Evolutionary conservation across 371 early-diverging fungal species (phyloP), one percentile per base, ranked within the genome.

Genomic region (Paraphysoderma sedebokerense): DNA sequence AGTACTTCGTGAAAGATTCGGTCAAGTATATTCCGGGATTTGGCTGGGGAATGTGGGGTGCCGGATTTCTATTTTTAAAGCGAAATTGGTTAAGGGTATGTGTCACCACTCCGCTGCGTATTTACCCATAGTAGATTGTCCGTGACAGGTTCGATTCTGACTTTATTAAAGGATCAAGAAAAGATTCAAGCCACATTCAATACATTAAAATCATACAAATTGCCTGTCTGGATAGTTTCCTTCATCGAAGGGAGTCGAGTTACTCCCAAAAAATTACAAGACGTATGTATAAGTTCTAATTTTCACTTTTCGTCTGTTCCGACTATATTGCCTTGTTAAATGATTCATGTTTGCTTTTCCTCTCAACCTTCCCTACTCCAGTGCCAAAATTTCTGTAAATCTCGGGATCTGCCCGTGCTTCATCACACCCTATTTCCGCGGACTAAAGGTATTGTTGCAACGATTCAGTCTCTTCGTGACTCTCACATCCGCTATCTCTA

Each of bases 1-100:
- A 81, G 74, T 82, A 81, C 58, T 82, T 82, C 68, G 72, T 76
- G 20, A 82, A 82, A 52, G 77, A 79, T 54, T 72, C 72, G 2
- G 35, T 81, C 20, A 79, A 81, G 71, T 79, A 66, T 59, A 76
- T 76, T 59, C 34, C 38, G 20, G 27, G 37, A 15, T 36, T 47
- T 6, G 35, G n/a, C 13, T 29, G 41, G 41, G 59, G 55, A 37
- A 55, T 60, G 55, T 61, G 72, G 71, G 59, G 78, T 26, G 74
- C 76, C 56, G 82, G 81, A 29, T 74, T 80, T 60, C 48, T 77
- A 32, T 79, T 77, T 56, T 70, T 82, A 26, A 70, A 65, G 31
- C 63, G 82, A 37, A 76, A 76, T 44, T 81, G 81, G 80, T 52
- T 62, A 8, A 22, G 49, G 20, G 57, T 57, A 49, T 28, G n/a